Base-by-base conservation (phyloP, 352 stramenopile genomes). In the Phytophthora foliorum region DNA sequence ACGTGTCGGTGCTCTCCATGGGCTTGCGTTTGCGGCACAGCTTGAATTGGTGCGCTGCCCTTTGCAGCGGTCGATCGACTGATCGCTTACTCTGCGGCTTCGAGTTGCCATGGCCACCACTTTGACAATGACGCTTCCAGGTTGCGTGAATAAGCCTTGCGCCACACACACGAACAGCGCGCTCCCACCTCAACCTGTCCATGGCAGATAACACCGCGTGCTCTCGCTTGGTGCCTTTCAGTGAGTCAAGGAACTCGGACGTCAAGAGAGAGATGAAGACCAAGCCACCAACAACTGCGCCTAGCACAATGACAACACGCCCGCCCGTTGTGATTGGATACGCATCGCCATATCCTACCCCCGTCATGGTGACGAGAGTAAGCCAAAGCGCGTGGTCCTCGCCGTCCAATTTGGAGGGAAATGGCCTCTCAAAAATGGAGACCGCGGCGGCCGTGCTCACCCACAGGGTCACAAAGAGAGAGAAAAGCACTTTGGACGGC, bases 301-400 rank as follows among this genome's bases (percentile, higher is more conserved):
- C 83, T 4, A 89, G 31, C 19, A 89, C 68, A 19, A 86, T 80
- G 6, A 67, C 63, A 36, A 87, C 36, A 2, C 81, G 81, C 0
- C 83, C 83, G 19, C 73, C 73, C 2, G 66, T 63, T 1, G 83
- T 91, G 51, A 91, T 59, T 4, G 81, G 81, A 38, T 84, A 89
- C 24, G 75, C 61, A 50, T 91, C 83, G 4, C 83, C 83, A 44
- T 90, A 91, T 8, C 83, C 83, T 6, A 91, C 83, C 4, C 69
- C 68, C 2, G 83, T 79, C 68, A 90, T 91, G 3, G 81, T 89
- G 50, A 86, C 83, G 21, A 91, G 81, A 2, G 78, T 81, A 25
- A 91, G 71, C 83, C 83, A 91, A 27, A 91, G 63, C 25, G 81
- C 82, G 51, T 89, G 74, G 27, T 82, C 78, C 51, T 91, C 81